These are phyloP conservation scores for Onygenales sp. DNA, from an alignment of 2,329 filamentous ascomycete genomes.

Conservation along the genomic window DNA sequence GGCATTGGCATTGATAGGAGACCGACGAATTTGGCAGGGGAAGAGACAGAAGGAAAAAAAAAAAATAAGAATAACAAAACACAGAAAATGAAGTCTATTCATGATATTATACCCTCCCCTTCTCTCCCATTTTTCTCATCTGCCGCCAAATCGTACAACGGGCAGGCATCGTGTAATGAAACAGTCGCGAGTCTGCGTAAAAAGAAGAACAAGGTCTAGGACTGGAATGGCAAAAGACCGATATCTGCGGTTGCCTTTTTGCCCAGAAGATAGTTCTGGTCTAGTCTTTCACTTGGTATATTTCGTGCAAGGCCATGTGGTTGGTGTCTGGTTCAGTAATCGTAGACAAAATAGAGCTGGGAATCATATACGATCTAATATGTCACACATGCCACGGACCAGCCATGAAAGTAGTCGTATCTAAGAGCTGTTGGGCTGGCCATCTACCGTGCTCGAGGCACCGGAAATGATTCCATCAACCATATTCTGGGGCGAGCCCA, in stretches of 20 bases:
- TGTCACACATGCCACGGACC: background rate
- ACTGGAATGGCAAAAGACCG: no score
- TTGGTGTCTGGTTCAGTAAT: no score
- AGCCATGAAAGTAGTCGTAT: background rate
- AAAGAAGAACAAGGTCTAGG: no score
- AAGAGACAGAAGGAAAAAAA: background rate
- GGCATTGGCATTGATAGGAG: background rate
- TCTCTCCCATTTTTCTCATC: background rate
- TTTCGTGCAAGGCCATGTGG: no score
- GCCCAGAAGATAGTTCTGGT: no score
- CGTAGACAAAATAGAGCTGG: no score
- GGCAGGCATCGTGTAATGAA: no score
- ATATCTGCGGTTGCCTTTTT: no score
- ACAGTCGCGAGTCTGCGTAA: no score
- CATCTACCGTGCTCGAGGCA: background rate
- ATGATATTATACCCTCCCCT: background rate
- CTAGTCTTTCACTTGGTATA: no score
- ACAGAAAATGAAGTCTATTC: background rate
- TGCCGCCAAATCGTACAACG: background rate
- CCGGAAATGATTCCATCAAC: constrained; percentile 10
- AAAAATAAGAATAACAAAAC: background rate
- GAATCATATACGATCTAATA: no score
- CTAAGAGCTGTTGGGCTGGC: background rate
- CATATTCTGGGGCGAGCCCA: constrained; percentile 5
- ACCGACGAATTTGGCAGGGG: background rate